Evolutionary conservation across 1,284 basidiomycete species (phyloP), one percentile per base, ranked within the genome.

Genomic region (Rhodotorula sp.): DNA sequence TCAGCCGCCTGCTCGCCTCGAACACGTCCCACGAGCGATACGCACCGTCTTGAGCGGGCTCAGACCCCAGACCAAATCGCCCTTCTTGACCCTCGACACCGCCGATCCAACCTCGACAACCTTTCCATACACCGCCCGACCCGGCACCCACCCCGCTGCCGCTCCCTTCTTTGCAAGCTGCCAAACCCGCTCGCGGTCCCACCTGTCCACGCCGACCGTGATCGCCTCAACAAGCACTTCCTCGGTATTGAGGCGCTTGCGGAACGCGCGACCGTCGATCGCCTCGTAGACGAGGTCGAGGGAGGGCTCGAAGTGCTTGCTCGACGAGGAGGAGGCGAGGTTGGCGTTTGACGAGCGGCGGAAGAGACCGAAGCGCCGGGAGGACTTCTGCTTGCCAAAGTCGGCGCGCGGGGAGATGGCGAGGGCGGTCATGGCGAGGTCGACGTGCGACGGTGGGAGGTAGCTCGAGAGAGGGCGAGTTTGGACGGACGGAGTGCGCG

Each of bases 41-140:
- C 72, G 26, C 56, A 77, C 78, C 75, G 75, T 79, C 53, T 78
- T 76, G 53, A 78, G 72, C 52, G 80, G 78, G 47, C 79, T 78
- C 66, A 82, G 65, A 9, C 81, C 81, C 69, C 80, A 82, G 4
- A 82, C 79, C 20, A 82, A 72, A 60, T 81, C 81, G 40, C 81
- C 81, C 64, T 77, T 80, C 65, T 78, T 79, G 60, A 78, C 57
- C 54, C 66, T 70, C 6, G 18, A 28, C n/a, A 64, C 70, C 18
- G 60, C 65, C 13, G 60, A 53, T 13, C 81, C 81, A n/a, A 72
- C 72, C 60, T 81, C 81, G 26, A 81, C 70, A 5, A 82, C 77
- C 46, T 80, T 79, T 9, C 81, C 81, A 47, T 78, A 80, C 65
- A 82, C 80, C 59, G 78, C 79, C 18, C 81, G 73, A 0, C 81